Percentiles rank a stretch among this genome's conserved stretches.
Conservation (phyloP, 805 yeast species). For the Kodamaea nitidulidarum region DNA sequence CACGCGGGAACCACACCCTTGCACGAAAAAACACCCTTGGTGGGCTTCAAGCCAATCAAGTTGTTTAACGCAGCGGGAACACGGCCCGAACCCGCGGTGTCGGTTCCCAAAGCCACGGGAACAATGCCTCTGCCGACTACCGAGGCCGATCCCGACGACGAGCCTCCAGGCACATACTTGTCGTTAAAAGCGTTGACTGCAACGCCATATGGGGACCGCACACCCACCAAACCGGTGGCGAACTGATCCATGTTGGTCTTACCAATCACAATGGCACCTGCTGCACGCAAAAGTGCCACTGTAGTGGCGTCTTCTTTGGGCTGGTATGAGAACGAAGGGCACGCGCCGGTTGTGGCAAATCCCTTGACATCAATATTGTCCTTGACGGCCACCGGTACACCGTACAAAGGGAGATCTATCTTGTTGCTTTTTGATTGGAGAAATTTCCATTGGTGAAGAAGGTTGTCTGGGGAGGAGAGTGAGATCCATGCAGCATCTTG, state of each 20-base stretch:
- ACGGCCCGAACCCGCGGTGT: constrained; percentile 97
- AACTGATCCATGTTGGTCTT: constrained; percentile 95
- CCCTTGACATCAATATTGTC: constrained; percentile 90
- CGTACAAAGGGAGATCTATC: constrained; percentile 63
- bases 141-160: constrained; percentile 93
- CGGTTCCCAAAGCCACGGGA: constrained; percentile 89
- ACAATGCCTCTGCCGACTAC: constrained; percentile 88
- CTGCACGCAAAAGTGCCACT: constrained; percentile 67
- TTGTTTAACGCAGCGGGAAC: constrained; percentile 96
- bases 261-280: constrained; percentile 91
- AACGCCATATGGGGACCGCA: constrained; percentile 90
- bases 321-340: constrained; percentile 73
- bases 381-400: constrained; percentile 93
- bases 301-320: constrained; percentile 74
- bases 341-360: constrained; percentile 88
- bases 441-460: constrained; percentile 73
- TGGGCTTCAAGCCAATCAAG: constrained; percentile 87
- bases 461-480: constrained; percentile 55
- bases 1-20: constrained; percentile 97
- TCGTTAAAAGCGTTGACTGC: constrained; percentile 75
- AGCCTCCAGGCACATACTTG: constrained; percentile 88
- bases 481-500: constrained; percentile 93
- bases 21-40: constrained; percentile 82
- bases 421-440: constrained; percentile 61
- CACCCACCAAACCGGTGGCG: constrained; percentile 96